Conservation (phyloP, 1,284 basidiomycete species). For the Ceraceosorus guamensis region DNA sequence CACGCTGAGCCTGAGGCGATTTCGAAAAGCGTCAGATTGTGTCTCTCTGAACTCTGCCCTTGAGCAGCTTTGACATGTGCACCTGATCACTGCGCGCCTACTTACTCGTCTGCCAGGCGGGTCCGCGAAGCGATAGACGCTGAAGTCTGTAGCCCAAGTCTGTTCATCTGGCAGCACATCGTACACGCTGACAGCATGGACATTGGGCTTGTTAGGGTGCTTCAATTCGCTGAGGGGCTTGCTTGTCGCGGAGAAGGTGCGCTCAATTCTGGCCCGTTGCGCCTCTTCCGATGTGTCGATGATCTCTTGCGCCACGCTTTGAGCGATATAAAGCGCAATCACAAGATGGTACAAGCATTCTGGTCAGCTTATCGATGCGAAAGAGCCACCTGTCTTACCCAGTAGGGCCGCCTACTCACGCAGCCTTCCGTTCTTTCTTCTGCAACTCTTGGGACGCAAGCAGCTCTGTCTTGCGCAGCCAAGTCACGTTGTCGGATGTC, state of each 20-base stretch:
- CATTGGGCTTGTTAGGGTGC: slow-evolving; percentile 39
- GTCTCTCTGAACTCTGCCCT: no score
- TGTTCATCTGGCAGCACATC: slow-evolving; percentile 45
- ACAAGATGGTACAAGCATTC: no score
- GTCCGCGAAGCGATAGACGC: slow-evolving; percentile 44
- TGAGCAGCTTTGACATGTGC: neutral
- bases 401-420: slow-evolving; percentile 17
- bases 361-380: no score
- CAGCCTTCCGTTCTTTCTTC: slow-evolving; percentile 12
- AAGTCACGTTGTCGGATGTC: slow-evolving; percentile 37
- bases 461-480: slow-evolving; percentile 46
- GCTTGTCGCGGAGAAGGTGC: slow-evolving; percentile 34
- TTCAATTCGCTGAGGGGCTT: slow-evolving; percentile 24
- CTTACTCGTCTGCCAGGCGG: slow-evolving; percentile 24
- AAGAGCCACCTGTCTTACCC: neutral
- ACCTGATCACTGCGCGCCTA: neutral
- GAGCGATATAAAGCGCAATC: slow-evolving; percentile 7
- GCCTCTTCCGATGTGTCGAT: slow-evolving; percentile 36
- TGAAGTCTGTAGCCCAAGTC: slow-evolving; percentile 44
- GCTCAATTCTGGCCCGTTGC: slow-evolving; percentile 39
- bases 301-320: slow-evolving; percentile 19
- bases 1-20: neutral
- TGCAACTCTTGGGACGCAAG: slow-evolving; percentile 34
- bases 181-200: slow-evolving; percentile 37
- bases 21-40: neutral